Percentiles rank a stretch among this genome's conserved stretches.
phyloP scores from a whole-genome alignment of 75 land plant species.

The Pinus tabuliformis region DNA sequence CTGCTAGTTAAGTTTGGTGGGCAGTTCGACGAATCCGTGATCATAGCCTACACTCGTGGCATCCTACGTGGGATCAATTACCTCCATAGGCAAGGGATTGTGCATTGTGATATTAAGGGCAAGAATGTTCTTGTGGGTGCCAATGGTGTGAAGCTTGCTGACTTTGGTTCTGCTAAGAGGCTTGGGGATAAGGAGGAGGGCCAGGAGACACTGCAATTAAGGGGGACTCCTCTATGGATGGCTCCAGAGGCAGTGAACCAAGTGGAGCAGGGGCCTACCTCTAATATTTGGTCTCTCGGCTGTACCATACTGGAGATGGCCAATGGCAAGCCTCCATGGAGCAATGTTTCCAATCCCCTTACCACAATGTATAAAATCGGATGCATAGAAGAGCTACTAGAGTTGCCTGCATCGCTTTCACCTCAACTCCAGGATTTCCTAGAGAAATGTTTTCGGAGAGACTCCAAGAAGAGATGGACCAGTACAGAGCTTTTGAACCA shows the following conservation, averaged over 20 bases:
- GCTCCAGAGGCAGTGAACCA: constrained; percentile 33
- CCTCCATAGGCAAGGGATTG: constrained; percentile 57
- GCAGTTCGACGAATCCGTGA: constrained; percentile 32
- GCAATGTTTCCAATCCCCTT: constrained; percentile 10
- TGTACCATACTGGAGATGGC: constrained; percentile 44
- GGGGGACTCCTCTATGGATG: constrained; percentile 48
- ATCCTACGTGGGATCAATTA: constrained; percentile 59
- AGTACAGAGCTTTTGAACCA: constrained; percentile 24
- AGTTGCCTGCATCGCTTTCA: constrained; percentile 19
- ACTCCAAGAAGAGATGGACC: constrained; percentile 35
- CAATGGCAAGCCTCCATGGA: constrained; percentile 31
- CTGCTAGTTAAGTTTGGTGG: constrained; percentile 48
- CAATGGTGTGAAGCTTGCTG: constrained; percentile 39
- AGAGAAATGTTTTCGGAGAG: constrained; percentile 28
- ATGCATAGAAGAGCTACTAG: constrained; percentile 16
- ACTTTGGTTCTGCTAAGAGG: constrained; percentile 43
- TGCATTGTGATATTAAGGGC: constrained; percentile 82
- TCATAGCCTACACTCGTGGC: constrained; percentile 26
- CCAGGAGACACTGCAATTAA: background rate
- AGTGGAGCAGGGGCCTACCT: constrained; percentile 19
- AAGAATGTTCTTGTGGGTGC: constrained; percentile 39
- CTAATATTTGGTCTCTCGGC: constrained; percentile 44
- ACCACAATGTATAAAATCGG: constrained; percentile 26
- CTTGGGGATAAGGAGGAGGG: background rate
- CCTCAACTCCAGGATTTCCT: constrained; percentile 37